Conservation (phyloP, 352 stramenopile genomes). For the Vaucheria bursata region DNA sequence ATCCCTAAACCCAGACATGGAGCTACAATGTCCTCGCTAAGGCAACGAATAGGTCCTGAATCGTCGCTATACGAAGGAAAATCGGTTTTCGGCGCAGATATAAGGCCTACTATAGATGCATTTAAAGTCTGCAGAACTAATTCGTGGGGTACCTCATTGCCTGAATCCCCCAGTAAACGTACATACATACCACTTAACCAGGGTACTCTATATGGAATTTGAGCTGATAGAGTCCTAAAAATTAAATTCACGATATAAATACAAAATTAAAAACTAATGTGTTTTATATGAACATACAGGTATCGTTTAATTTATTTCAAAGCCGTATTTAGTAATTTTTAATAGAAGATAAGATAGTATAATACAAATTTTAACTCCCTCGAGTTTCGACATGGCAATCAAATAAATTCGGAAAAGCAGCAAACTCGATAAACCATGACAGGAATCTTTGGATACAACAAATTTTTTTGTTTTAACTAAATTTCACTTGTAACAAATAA, state of each 20-base stretch:
- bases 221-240: slow-evolving; percentile 10
- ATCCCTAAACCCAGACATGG: slow-evolving; percentile 37
- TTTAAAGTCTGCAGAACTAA: slow-evolving; percentile 27
- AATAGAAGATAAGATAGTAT: too few species aligned
- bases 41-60: slow-evolving; percentile 3
- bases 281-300: too few species aligned
- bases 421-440: too few species aligned
- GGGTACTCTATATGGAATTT: slow-evolving; percentile 13
- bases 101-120: slow-evolving; percentile 32
- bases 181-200: slow-evolving; percentile 20
- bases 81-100: slow-evolving; percentile 3
- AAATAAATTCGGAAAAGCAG: too few species aligned
- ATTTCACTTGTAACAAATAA: too few species aligned
- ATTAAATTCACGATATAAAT: slow-evolving; percentile 22
- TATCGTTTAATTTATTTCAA: too few species aligned
- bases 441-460: too few species aligned
- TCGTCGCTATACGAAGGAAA: background rate
- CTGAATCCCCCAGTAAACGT: background rate
- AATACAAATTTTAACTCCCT: too few species aligned
- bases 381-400: too few species aligned
- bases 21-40: slow-evolving; percentile 22
- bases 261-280: too few species aligned
- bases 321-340: too few species aligned
- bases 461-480: too few species aligned
- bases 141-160: slow-evolving; percentile 7